Evolutionary conservation across 495 filamentous ascomycete genomes (phyloP).

Genomic region (Baudoinia panamericana): DNA sequence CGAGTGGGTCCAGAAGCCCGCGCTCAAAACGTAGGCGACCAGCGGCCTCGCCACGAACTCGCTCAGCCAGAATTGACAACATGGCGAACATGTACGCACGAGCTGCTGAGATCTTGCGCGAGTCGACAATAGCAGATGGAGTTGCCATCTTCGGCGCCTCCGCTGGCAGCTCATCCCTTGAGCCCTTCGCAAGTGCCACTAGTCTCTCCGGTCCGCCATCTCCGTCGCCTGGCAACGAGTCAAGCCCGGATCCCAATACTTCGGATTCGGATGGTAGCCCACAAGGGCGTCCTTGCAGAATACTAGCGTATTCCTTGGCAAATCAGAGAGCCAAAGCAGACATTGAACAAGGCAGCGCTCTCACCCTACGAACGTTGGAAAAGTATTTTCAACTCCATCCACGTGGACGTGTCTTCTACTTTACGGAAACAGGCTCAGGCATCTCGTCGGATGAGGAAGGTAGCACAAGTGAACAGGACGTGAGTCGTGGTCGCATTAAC

Average conservation of each 20-base stretch:
- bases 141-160: slow-evolving; percentile 2
- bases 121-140: slow-evolving; percentile 7
- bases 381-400: slow-evolving; percentile 4
- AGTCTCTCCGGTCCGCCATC: background rate
- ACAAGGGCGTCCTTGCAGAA: background rate
- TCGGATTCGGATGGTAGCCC: background rate
- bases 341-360: background rate
- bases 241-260: background rate
- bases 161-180: background rate
- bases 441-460: slow-evolving; percentile 3
- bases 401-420: slow-evolving; percentile 7
- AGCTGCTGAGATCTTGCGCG: slow-evolving; percentile 3
- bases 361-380: slow-evolving; percentile 6
- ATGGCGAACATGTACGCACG: background rate
- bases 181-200: background rate
- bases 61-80: background rate
- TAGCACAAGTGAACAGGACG: background rate
- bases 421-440: background rate
- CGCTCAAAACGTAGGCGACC: no score
- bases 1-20: no score
- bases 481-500: background rate
- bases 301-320: background rate
- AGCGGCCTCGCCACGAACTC: background rate
- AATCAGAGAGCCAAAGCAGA: background rate
- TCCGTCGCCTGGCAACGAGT: background rate